Percentiles rank a stretch among this genome's conserved stretches.
phyloP scores from a whole-genome alignment of 2,329 filamentous ascomycete species.

The Aspergillus fumigatiaffinis region DNA sequence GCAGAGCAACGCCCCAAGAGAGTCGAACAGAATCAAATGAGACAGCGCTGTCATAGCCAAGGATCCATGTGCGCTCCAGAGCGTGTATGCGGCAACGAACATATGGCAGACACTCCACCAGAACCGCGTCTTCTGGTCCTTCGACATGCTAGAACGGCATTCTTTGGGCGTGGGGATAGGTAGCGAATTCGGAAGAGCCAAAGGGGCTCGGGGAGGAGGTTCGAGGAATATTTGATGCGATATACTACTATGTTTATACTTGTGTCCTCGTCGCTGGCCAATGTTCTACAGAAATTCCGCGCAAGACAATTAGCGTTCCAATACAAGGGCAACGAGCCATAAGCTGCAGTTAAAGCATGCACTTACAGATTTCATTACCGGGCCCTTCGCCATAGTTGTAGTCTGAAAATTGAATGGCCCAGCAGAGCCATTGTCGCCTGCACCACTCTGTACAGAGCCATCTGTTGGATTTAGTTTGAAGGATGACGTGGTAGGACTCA shows the following conservation, averaged over 20 bases:
- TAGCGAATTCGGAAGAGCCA: constrained; percentile 84
- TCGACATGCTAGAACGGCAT: constrained; percentile 84
- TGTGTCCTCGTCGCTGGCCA: constrained; percentile 87
- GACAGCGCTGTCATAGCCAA: constrained; percentile 89
- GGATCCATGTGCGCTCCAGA: constrained; percentile 80
- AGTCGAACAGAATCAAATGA: constrained; percentile 92
- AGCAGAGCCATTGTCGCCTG: constrained; percentile 32
- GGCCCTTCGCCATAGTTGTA: constrained; percentile 67
- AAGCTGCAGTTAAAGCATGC: constrained; percentile 9
- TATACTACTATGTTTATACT: constrained; percentile 96
- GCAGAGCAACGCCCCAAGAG: constrained; percentile 84
- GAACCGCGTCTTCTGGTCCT: constrained; percentile 75
- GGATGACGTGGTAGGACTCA: constrained; percentile 33
- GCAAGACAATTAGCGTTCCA: constrained; percentile 11
- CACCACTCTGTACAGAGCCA: constrained; percentile 23
- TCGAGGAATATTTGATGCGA: constrained; percentile 97
- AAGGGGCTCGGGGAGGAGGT: constrained; percentile 76
- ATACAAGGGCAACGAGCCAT: background rate
- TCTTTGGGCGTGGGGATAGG: constrained; percentile 87
- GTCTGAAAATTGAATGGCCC: constrained; percentile 93
- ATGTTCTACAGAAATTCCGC: constrained; percentile 60
- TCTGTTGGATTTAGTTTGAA: constrained; percentile 34
- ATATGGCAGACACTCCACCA: constrained; percentile 91
- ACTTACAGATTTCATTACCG: constrained; percentile 66
- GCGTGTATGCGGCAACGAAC: constrained; percentile 74